A percentile compares a stretch with the other conserved stretches of the same genome.
Evolutionary conservation across 2,329 filamentous ascomycete species (phyloP).

Genomic region (Clonostachys rhizophaga): DNA sequence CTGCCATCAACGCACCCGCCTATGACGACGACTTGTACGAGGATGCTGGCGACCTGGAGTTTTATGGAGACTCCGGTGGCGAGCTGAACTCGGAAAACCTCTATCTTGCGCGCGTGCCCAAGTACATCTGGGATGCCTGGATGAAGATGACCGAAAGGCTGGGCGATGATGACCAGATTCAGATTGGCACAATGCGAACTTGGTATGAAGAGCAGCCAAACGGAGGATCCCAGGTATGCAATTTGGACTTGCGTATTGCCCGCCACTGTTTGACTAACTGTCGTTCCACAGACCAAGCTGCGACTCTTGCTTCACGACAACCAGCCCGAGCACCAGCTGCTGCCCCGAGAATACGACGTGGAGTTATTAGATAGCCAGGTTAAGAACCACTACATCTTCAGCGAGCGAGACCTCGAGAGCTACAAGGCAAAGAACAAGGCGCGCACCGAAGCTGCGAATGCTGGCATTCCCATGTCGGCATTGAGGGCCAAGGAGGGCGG

Average conservation of each 20-base stretch:
- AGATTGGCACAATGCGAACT: constrained; percentile 69
- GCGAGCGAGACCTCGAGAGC: constrained; percentile 79
- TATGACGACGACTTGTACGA: constrained; percentile 67
- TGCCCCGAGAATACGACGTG: constrained; percentile 88
- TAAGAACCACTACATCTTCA: constrained; percentile 86
- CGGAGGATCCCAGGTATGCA: constrained; percentile 9
- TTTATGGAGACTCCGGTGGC: constrained; percentile 37
- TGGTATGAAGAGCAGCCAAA: constrained; percentile 51
- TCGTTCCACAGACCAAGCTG: constrained; percentile 24
- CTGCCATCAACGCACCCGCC: constrained; percentile 24
- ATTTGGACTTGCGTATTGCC: not conserved
- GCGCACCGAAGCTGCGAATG: constrained; percentile 50
- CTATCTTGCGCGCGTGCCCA: constrained; percentile 76
- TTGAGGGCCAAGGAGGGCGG: constrained; percentile 20
- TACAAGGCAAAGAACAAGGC: constrained; percentile 42
- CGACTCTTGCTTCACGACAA: constrained; percentile 64
- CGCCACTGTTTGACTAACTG: not conserved
- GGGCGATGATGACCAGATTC: constrained; percentile 76
- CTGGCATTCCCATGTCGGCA: constrained; percentile 55
- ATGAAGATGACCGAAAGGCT: constrained; percentile 46
- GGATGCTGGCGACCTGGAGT: constrained; percentile 52
- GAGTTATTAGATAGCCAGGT: constrained; percentile 61
- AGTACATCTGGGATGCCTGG: constrained; percentile 80
- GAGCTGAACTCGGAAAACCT: constrained; percentile 36
- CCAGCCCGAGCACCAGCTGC: constrained; percentile 60